Base-by-base conservation (phyloP, 768 basidiomycete genomes). In the Boletales sp. region DNA sequence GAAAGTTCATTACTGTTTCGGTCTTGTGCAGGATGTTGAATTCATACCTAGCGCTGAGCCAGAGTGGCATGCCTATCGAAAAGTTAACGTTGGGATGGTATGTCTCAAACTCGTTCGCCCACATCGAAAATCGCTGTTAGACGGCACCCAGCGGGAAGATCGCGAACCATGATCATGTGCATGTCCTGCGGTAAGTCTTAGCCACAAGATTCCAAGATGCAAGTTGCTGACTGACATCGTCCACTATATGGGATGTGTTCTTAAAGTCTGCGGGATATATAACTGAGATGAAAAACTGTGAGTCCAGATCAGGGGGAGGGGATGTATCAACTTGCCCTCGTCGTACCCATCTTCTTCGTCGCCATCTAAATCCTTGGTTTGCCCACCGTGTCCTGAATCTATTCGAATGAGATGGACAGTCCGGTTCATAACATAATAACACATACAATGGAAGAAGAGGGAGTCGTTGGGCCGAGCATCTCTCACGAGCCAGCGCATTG, bases 301-400 rank as follows among this genome's bases (percentile, higher is more conserved):
- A 51, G 30, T 21, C 17, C 18, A 11, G 35, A 24, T 39, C 31
- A n/a, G 44, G 24, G 34, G 2, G 29, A 44, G 52, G 50, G 56
- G 60, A 34, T 40, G 43, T 18, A 17, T 34, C 34, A n/a, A 47
- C 53, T 52, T 52, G 43, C 86, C 84, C 79, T 93, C 90, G 57
- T 94, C 90, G 55, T 70, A 81, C 12, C 93, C 93, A 64, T 94
- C 92, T 0, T 69, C 80, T 68, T 94, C 90, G 58, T 94, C 90
- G 1, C 90, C 90, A 56, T 91, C 83, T 3, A 70, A 31, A 67
- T 97, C 95, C 53, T 87, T 77, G 0, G 87, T 86, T 69, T 94
- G 94, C 13, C 92, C 94, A 34, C 95, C 95, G 56, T 98, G 95
- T 13, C 94, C 94, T 6, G 93, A 95, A 66, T 91, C 90, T 90